A percentile compares a stretch with the other conserved stretches of the same genome.
phyloP scores from a whole-genome alignment of 768 basidiomycete species.

The Boletus rubescentipes region DNA sequence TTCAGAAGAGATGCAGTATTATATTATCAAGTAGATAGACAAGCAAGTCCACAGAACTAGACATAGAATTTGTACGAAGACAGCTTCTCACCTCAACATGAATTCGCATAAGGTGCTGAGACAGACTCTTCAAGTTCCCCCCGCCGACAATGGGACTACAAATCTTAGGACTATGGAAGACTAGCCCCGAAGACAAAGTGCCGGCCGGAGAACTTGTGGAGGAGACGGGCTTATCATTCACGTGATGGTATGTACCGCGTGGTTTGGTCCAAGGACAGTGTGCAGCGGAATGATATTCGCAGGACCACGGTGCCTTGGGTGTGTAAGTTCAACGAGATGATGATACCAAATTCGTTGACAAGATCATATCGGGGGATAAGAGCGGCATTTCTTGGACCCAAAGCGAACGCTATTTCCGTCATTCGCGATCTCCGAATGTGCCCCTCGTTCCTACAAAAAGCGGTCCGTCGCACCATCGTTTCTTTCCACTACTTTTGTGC shows the following conservation, averaged over 20 bases:
- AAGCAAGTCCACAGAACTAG: too few species aligned
- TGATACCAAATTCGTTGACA: not conserved
- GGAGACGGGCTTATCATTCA: constrained; percentile 1
- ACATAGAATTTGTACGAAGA: too few species aligned
- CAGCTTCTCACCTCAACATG: not conserved
- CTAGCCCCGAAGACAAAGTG: not conserved
- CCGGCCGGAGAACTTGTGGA: not conserved
- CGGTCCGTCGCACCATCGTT: not conserved
- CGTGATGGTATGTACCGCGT: constrained; percentile 7
- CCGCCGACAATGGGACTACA: too few species aligned
- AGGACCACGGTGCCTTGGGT: not conserved
- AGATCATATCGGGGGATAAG: not conserved
- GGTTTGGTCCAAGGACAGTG: not conserved
- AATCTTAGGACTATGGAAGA: too few species aligned
- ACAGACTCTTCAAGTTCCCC: too few species aligned
- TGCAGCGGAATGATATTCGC: not conserved
- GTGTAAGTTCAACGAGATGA: not conserved
- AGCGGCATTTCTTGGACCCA: not conserved
- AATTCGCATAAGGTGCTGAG: too few species aligned
- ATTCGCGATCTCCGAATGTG: not conserved
- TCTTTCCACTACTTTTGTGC: not conserved
- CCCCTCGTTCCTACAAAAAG: constrained; percentile 15
- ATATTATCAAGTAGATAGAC: not conserved
- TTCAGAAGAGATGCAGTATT: not conserved
- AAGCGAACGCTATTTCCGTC: not conserved